A percentile compares a stretch with the other conserved stretches of the same genome.
Evolutionary conservation across 257 asterid species (phyloP).

Genomic region (Nicotiana obtusifolia): DNA sequence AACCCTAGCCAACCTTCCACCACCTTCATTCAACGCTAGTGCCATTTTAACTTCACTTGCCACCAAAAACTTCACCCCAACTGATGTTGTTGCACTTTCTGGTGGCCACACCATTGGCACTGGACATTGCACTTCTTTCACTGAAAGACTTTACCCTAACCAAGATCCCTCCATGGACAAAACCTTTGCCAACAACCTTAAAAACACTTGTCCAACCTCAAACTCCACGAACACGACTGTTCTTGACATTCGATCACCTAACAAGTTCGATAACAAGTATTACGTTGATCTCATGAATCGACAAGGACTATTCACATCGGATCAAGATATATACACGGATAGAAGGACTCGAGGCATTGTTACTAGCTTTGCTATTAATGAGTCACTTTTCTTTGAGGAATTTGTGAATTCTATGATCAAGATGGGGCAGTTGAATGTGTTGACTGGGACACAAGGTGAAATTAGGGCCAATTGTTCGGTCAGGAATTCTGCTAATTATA

Average conservation of each 20-base stretch:
- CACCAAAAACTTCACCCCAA: slow-evolving; percentile 37
- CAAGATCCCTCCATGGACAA: slow-evolving; percentile 60
- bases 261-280: slow-evolving; percentile 54
- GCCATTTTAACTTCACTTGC: slow-evolving; percentile 38
- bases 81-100: slow-evolving; percentile 66
- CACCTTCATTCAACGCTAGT: slow-evolving; percentile 50
- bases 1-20: slow-evolving; percentile 54
- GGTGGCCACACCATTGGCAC: slow-evolving; percentile 85
- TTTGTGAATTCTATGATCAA: slow-evolving; percentile 47
- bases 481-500: slow-evolving; percentile 22
- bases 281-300: slow-evolving; percentile 61
- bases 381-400: slow-evolving; percentile 37
- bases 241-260: slow-evolving; percentile 49
- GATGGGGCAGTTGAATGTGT: slow-evolving; percentile 58
- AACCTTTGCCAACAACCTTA: slow-evolving; percentile 43
- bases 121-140: slow-evolving; percentile 53
- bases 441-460: slow-evolving; percentile 59
- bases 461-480: slow-evolving; percentile 58
- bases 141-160: slow-evolving; percentile 56
- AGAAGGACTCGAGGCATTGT: slow-evolving; percentile 42
- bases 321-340: slow-evolving; percentile 68
- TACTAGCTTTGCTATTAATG: slow-evolving; percentile 41
- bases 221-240: slow-evolving; percentile 40
- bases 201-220: slow-evolving; percentile 34
- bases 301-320: slow-evolving; percentile 70